Conservation (phyloP, 164 flowering plant species). For the Warburgia ugandensis region DNA sequence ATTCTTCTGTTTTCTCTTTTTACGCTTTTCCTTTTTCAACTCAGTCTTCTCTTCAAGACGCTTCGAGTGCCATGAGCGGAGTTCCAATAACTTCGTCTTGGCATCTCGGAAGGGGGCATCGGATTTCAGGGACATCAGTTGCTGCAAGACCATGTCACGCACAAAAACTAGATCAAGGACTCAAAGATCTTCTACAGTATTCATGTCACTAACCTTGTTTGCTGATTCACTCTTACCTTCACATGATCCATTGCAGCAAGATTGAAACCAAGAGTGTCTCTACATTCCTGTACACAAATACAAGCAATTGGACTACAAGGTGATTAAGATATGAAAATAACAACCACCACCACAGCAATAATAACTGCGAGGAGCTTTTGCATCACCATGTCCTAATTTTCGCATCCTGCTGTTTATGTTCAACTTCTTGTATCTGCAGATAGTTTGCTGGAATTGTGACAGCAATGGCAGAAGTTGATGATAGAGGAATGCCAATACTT, state of each 20-base stretch:
- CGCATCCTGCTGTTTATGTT: no score
- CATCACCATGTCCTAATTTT: no score
- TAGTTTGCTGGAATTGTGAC: no score
- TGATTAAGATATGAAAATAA: background rate
- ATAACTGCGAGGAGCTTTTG: no score
- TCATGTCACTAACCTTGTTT: no score
- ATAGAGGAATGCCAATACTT: no score
- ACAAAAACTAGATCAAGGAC: no score
- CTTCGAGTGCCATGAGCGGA: conserved; percentile 51
- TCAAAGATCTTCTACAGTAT: no score
- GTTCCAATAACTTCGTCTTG: conserved; percentile 59
- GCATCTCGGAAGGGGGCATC: conserved; percentile 87
- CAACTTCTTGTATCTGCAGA: no score
- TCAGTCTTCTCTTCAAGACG: conserved; percentile 43
- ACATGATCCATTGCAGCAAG: conserved; percentile 97
- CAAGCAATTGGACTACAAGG: conserved; percentile 1
- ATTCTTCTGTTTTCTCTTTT: conserved; percentile 63
- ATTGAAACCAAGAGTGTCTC: conserved; percentile 85
- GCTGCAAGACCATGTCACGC: conserved; percentile 59
- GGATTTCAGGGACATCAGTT: conserved; percentile 71
- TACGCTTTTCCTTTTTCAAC: conserved; percentile 34
- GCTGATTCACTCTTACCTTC: conserved; percentile 41
- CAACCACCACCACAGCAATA: no score
- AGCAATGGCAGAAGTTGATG: no score
- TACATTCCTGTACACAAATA: conserved; percentile 60